A percentile compares a stretch with the other conserved stretches of the same genome.
These are phyloP conservation scores for Orobanche coerulescens DNA, from an alignment of 257 asterid genomes.

Conservation along the genomic window DNA sequence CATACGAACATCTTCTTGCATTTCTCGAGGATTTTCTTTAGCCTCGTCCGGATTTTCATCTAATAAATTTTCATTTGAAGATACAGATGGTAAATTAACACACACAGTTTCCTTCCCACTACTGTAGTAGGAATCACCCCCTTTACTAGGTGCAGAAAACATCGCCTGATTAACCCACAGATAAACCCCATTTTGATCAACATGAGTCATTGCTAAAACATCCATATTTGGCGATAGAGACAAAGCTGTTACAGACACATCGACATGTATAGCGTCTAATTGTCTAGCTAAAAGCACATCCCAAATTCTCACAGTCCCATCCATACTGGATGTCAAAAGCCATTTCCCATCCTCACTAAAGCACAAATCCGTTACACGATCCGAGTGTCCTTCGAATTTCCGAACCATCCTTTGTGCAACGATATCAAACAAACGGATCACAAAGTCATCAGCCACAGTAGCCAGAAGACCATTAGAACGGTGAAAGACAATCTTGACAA, in stretches of 20 bases:
- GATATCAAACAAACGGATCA: conserved; percentile 62
- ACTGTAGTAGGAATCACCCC: conserved; percentile 37
- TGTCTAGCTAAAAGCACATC: no score
- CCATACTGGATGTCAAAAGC: no score
- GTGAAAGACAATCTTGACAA: conserved; percentile 52
- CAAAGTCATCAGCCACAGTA: conserved; percentile 55
- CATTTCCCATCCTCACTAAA: no score
- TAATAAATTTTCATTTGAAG: conserved; percentile 35
- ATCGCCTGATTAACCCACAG: no score
- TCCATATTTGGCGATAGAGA: conserved; percentile 76
- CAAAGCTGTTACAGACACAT: conserved; percentile 50
- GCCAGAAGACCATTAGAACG: conserved; percentile 69
- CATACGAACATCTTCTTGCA: conserved; percentile 20
- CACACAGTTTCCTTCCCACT: conserved; percentile 48
- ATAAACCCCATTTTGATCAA: conserved; percentile 62
- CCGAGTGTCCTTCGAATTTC: conserved; percentile 66
- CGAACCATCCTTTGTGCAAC: conserved; percentile 58
- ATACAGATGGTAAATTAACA: conserved; percentile 45
- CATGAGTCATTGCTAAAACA: no score
- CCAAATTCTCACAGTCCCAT: no score
- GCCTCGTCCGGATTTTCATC: conserved; percentile 24
- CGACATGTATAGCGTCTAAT: no score
- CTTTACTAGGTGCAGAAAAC: conserved; percentile 49
- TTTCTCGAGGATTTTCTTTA: conserved; percentile 17
- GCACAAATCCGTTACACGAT: conserved; percentile 67